Base-by-base conservation (phyloP, 208 protist genomes). In the Herpetomonas tarakana region DNA sequence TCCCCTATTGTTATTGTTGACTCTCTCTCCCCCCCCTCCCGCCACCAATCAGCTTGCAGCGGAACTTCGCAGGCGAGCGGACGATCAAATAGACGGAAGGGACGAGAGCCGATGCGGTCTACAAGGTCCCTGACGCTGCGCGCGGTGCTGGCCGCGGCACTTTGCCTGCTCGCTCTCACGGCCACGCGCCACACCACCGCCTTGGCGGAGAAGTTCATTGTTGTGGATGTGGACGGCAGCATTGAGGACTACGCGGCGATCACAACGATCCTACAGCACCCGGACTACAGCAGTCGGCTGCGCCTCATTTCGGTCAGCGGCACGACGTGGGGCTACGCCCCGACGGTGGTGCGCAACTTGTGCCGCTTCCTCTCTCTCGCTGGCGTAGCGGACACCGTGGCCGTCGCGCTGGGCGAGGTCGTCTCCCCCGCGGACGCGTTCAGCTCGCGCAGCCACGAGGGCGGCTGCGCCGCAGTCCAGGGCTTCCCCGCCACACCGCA, bases 201-300 rank as follows among this genome's bases (percentile, higher is more conserved):
- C 4, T 3, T 6, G 12, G 47, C 19, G 2, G 26, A 11, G 19
- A 52, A 11, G 6, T 62, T 62, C 27, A 67, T 81, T 63, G 50
- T 81, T 21, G 49, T 73, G 30, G 75, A 81, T 35, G 51, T 68
- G 21, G 75, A 81, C 35, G 75, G 75, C 7, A 60, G 46, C 6
- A 63, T 81, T 1, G 75, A 81, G 24, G 60, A 76, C 49, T 77
- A 74, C 51, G 75, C 69, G 19, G 50, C 70, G n/a, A 58, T 81
- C 35, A 52, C 62, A 14, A 80, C 68, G 2, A 68, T 80, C 25
- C 16, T 35, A 14, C 62, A 62, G 24, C 52, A 52, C 41, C 26
- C 45, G 14, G 38, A 25, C 18, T 26, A 58, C 21, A 57, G 55
- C 22, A 51, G 12, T 3, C 54, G 44, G 14, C 45, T 81, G n/a